A percentile compares a stretch with the other conserved stretches of the same genome.
Conservation (phyloP, 768 basidiomycete species). For the Lactarius vividus region DNA sequence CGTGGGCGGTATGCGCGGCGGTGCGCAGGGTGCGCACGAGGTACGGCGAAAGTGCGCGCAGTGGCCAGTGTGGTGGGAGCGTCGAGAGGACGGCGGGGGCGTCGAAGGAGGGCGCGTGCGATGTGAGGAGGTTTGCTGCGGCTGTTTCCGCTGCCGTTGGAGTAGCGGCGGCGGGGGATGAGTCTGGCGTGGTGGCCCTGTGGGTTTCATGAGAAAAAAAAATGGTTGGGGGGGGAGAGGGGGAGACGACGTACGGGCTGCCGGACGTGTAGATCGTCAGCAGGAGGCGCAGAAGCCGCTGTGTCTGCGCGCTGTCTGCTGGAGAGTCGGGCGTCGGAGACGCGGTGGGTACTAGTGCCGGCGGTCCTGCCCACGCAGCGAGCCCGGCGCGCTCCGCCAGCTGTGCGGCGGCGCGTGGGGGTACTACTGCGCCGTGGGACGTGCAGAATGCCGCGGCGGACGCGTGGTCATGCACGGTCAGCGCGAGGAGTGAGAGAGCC, state of each 20-base stretch:
- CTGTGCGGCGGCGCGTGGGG: constrained; percentile 51
- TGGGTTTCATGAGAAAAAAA: background rate
- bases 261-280: constrained; percentile 81
- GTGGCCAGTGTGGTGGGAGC: constrained; percentile 77
- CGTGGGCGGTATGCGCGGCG: constrained; percentile 53
- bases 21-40: constrained; percentile 13
- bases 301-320: constrained; percentile 50
- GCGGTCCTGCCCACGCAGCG: constrained; percentile 41
- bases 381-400: constrained; percentile 50
- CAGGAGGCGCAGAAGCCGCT: constrained; percentile 62
- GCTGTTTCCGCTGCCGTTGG: background rate
- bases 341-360: constrained; percentile 25
- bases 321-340: constrained; percentile 43
- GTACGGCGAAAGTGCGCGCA: constrained; percentile 50
- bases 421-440: constrained; percentile 71
- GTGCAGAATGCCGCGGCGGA: constrained; percentile 88
- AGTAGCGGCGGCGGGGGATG: background rate
- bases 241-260: constrained; percentile 41
- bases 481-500: constrained; percentile 66
- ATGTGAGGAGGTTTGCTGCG: constrained; percentile 51
- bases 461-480: constrained; percentile 64
- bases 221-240: background rate
- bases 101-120: constrained; percentile 70
- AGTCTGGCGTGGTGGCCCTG: background rate
- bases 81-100: constrained; percentile 66